Evolutionary conservation across 1,284 basidiomycete genomes (phyloP), one percentile per base, ranked within the genome.

Genomic region (Pholiota adiposa): DNA sequence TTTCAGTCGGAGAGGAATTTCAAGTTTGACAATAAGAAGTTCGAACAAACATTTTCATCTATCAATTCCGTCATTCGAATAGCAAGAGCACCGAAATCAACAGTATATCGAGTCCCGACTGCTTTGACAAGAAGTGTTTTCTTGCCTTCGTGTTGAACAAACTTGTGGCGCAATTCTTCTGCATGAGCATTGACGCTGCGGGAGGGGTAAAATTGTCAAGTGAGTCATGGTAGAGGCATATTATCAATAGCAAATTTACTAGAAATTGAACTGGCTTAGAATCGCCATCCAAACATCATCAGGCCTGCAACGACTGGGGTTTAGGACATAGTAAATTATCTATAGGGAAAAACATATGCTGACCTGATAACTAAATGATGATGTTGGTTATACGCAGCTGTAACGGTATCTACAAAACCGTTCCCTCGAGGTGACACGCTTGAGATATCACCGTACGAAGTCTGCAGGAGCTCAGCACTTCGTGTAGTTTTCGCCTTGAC

Each of bases 251-350:
- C 19, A 18, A 0, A 50, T 62, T 41, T 43, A 66, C 65, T 77
- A 83, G 67, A 78, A 71, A 57, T 71, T 75, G 52, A 82, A 77
- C 51, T 82, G 80, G 1, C 68, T 63, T 16, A 82, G 61, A 60
- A 82, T 81, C 3, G 76, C 72, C 23, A 79, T 67, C 81, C 81
- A 82, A 21, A 82, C 69, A 49, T 64, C 61, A 50, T 66, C 65
- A 6, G 65, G 63, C 11, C 65, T 54, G 2, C 4, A 11, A 31
- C 11, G n/a, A n/a, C 21, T 27, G 14, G 19, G n/a, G 2, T 9
- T 6, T 1, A 8, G 3, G 8, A 46, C 7, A 18, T 27, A 44
- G 41, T 16, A 44, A 9, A 8, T 3, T 29, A 29, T 38, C 21
- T 18, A 18, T 23, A 12, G 4, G 34, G 7, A 31, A 12, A 7